These are phyloP conservation scores for Cladobotryum protrusum DNA, from an alignment of 2,329 filamentous ascomycete species.

Conservation along the genomic window DNA sequence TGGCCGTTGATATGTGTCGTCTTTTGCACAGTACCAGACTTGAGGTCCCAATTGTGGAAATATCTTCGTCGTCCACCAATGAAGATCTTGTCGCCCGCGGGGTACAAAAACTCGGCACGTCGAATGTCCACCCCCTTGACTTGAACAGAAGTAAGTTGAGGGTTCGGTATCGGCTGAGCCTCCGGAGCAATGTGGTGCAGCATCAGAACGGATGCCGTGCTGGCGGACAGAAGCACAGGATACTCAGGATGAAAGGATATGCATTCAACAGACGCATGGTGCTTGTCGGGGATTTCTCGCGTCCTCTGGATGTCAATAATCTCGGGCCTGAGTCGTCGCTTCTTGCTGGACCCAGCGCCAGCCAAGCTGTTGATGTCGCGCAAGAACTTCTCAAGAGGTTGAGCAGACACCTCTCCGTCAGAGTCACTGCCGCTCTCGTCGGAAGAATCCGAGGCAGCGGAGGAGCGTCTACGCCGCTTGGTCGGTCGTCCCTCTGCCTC, in stretches of 20 bases:
- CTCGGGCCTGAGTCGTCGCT: slow-evolving; percentile 74
- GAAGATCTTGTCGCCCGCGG: slow-evolving; percentile 71
- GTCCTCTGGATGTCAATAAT: slow-evolving; percentile 84
- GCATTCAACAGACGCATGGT: slow-evolving; percentile 73
- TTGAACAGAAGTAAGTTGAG: slow-evolving; percentile 83
- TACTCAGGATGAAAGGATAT: slow-evolving; percentile 85
- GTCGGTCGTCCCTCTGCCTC: slow-evolving; percentile 43
- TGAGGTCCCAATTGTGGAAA: slow-evolving; percentile 91
- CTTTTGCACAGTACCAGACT: slow-evolving; percentile 76
- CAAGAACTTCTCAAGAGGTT: slow-evolving; percentile 74
- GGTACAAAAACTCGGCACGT: slow-evolving; percentile 72
- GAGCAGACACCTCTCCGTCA: slow-evolving; percentile 56
- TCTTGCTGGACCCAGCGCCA: slow-evolving; percentile 46
- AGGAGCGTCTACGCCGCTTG: slow-evolving; percentile 48
- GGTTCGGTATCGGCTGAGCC: slow-evolving; percentile 73
- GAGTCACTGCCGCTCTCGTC: slow-evolving; percentile 53
- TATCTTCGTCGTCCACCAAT: slow-evolving; percentile 82
- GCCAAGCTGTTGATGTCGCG: slow-evolving; percentile 66
- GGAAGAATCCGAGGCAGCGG: slow-evolving; percentile 43
- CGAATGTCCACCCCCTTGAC: slow-evolving; percentile 77
- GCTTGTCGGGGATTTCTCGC: slow-evolving; percentile 74
- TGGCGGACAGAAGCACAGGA: slow-evolving; percentile 84
- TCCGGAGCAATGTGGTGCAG: slow-evolving; percentile 81
- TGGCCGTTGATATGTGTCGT: slow-evolving; percentile 70
- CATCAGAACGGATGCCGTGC: slow-evolving; percentile 76